Evolutionary conservation across 78 protist species (phyloP), one percentile per base, ranked within the genome.

Genomic region (Polysphondylium violaceum): DNA sequence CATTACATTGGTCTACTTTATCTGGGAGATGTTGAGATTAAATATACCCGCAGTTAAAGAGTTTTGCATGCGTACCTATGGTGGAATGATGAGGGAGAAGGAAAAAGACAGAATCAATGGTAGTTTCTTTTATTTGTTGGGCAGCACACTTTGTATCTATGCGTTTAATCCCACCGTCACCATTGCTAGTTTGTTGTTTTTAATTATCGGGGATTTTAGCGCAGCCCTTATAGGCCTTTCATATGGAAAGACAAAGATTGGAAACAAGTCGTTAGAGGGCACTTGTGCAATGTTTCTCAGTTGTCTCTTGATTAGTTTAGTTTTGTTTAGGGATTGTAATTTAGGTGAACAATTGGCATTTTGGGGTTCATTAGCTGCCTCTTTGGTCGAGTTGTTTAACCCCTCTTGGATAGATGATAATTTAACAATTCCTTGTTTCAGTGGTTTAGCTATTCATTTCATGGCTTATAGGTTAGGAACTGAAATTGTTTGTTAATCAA

Each of bases 161-260:
- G 40, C 58, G n/a, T 83, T 83, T 51, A 73, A 50, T 33, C 78
- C 78, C 23, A 21, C 51, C 0, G 50, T 72, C 0, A 63, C 78
- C 5, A 25, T 50, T 51, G 58, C 78, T 9, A 33, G 63, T 44
- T 58, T 58, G 29, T 43, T 83, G 11, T 83, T 83, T 44, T 69
- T 83, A 31, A 83, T 83, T 33, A 69, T 83, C 38, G 91, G 91
- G 29, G 91, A 83, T 44, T 83, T 83, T 33, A 40, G 71, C 21
- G 91, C 91, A 41, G 91, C 91, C 8, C 41, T 83, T 4, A 50
- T 83, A 21, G 91, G 91, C n/a, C 67, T 83, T 44, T 69, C 81
- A 9, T 83, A 69, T 83, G 91, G 91, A 31, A 83, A 47, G 44
- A 83, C 91, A 41, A 67, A 58, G 25, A 83, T 81, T 50, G 78